Conservation (phyloP, 139 green algal species). For the Auxenochlorella protothecoides region DNA sequence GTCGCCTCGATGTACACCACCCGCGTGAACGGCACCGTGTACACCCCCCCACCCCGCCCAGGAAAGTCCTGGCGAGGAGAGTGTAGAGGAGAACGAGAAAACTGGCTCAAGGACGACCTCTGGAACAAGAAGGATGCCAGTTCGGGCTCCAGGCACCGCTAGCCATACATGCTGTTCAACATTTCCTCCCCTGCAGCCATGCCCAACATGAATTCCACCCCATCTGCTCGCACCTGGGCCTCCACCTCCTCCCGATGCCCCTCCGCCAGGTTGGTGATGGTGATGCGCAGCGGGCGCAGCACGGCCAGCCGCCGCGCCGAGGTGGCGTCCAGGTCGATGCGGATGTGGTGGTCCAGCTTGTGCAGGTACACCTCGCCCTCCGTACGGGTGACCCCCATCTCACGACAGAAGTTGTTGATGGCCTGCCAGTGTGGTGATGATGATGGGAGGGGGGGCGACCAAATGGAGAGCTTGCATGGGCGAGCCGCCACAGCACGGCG, state of each 20-base stretch:
- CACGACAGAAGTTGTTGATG: constrained; percentile 92
- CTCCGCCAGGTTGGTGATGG: constrained; percentile 74
- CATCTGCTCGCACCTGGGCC: constrained; percentile 25
- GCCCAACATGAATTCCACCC: background rate
- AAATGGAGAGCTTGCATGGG: no score
- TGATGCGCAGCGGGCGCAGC: constrained; percentile 71
- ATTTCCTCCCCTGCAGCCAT: background rate
- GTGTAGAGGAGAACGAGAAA: no score
- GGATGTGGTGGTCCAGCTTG: constrained; percentile 82
- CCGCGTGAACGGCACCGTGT: constrained; percentile 59
- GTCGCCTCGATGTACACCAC: constrained; percentile 90
- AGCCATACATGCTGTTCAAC: no score
- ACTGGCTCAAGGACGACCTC: no score
- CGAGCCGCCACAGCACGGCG: no score
- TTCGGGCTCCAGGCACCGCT: no score
- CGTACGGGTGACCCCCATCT: constrained; percentile 77
- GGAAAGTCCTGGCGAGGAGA: constrained; percentile 37
- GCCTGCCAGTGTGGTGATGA: constrained; percentile 19
- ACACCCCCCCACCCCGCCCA: constrained; percentile 44
- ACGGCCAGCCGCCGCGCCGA: constrained; percentile 73
- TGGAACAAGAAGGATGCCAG: no score
- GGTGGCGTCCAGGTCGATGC: constrained; percentile 37
- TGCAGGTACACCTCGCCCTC: constrained; percentile 81
- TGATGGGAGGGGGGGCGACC: no score
- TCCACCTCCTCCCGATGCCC: constrained; percentile 53